Conservation (phyloP, 192 early-diverging fungal species). For the Umbelopsis ramanniana region DNA sequence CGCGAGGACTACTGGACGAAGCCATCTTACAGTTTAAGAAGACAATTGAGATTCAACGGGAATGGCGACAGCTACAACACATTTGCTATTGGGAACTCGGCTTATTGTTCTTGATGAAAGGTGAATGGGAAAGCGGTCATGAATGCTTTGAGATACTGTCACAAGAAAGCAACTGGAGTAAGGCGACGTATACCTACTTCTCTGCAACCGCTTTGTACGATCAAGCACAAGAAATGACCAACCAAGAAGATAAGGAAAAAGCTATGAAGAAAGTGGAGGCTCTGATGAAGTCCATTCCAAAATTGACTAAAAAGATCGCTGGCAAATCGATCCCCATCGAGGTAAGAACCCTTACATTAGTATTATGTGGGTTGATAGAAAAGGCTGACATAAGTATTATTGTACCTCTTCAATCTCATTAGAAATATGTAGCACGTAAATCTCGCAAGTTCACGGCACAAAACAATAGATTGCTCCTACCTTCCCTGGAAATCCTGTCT, state of each 20-base stretch:
- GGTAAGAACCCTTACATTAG: slow-evolving; percentile 3
- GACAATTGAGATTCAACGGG: slow-evolving; percentile 58
- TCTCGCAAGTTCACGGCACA: slow-evolving; percentile 74
- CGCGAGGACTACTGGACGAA: slow-evolving; percentile 55
- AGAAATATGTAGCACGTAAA: slow-evolving; percentile 86
- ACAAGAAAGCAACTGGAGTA: slow-evolving; percentile 87
- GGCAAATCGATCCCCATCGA: slow-evolving; percentile 44
- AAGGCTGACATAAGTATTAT: not conserved
- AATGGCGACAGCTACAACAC: slow-evolving; percentile 82
- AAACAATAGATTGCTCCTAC: slow-evolving; percentile 68
- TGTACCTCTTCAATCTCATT: not conserved
- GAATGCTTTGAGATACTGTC: slow-evolving; percentile 66
- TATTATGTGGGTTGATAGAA: not conserved
- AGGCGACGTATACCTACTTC: slow-evolving; percentile 80
- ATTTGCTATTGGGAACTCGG: slow-evolving; percentile 86
- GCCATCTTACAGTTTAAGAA: slow-evolving; percentile 64
- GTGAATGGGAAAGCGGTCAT: slow-evolving; percentile 62
- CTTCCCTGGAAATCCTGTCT: slow-evolving; percentile 78
- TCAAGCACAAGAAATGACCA: slow-evolving; percentile 5
- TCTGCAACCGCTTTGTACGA: slow-evolving; percentile 65
- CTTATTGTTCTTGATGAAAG: slow-evolving; percentile 64
- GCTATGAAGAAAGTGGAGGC: slow-evolving; percentile 52
- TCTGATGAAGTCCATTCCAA: slow-evolving; percentile 53
- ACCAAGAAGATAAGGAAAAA: slow-evolving; percentile 42
- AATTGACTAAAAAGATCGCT: slow-evolving; percentile 34